Evolutionary conservation across 495 filamentous ascomycete genomes (phyloP).

Genomic region (Penicillium fimorum): DNA sequence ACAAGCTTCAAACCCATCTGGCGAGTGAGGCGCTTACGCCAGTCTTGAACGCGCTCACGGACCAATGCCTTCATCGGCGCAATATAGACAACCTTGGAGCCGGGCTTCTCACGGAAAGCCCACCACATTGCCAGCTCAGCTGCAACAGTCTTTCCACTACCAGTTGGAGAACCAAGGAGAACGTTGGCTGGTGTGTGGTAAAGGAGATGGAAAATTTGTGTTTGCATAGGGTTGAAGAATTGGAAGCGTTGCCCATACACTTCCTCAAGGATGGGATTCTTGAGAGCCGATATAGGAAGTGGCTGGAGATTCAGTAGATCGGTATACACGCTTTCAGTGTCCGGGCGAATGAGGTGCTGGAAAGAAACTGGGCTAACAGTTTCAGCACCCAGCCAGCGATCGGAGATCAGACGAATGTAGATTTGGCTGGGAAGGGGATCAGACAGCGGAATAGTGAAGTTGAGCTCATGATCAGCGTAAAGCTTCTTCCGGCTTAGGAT

Average conservation of each 20-base stretch:
- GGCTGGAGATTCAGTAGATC: slow-evolving; percentile 91
- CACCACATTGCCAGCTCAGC: slow-evolving; percentile 99
- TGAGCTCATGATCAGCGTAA: slow-evolving; percentile 91
- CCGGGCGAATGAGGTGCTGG: slow-evolving; percentile 94
- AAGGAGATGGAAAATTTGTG: slow-evolving; percentile 93
- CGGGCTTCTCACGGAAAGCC: slow-evolving; percentile 94
- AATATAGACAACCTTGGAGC: slow-evolving; percentile 98
- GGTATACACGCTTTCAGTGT: slow-evolving; percentile 96
- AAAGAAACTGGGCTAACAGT: slow-evolving; percentile 94
- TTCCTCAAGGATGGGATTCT: slow-evolving; percentile 82
- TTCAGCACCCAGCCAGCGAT: slow-evolving; percentile 97
- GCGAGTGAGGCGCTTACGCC: slow-evolving; percentile 76
- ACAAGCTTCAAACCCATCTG: slow-evolving; percentile 90
- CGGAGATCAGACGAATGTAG: slow-evolving; percentile 89
- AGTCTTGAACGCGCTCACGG: slow-evolving; percentile 93
- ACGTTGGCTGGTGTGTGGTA: slow-evolving; percentile 92
- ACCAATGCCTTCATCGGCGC: slow-evolving; percentile 99
- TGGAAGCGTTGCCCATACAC: slow-evolving; percentile 85
- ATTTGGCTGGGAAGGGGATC: slow-evolving; percentile 94
- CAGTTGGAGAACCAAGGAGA: slow-evolving; percentile 92
- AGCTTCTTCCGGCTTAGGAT: slow-evolving; percentile 86
- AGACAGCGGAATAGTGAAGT: slow-evolving; percentile 93
- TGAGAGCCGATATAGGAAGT: slow-evolving; percentile 80
- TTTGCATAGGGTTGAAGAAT: slow-evolving; percentile 99
- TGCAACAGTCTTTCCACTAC: slow-evolving; percentile 95